Conservation (phyloP, 208 protist species). For the Porcisia deanei region DNA sequence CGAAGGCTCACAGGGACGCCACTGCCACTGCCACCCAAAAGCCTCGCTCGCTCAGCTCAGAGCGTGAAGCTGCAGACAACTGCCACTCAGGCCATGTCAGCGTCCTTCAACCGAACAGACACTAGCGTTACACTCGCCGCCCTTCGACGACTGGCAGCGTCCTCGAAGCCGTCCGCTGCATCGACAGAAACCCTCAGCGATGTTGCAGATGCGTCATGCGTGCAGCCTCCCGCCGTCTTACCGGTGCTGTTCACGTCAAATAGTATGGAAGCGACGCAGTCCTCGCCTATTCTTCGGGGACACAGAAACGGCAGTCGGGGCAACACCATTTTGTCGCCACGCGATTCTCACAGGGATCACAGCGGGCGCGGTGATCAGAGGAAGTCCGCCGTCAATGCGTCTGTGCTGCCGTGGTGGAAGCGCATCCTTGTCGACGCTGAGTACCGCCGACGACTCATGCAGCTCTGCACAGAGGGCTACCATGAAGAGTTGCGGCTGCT, state of each 20-base stretch:
- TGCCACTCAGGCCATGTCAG: not conserved
- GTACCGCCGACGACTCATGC: conserved; percentile 54
- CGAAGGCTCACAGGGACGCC: not conserved
- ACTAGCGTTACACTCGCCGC: conserved; percentile 9
- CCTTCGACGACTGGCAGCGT: not conserved
- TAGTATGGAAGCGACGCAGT: not conserved
- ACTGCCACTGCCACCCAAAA: conserved; percentile 3
- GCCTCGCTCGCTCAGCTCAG: not conserved
- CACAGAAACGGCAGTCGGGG: not conserved
- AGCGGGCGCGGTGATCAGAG: not conserved
- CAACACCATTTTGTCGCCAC: not conserved
- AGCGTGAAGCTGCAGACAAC: not conserved
- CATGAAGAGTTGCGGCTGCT: conserved; percentile 56
- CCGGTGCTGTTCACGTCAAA: not conserved
- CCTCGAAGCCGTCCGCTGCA: not conserved
- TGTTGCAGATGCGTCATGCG: not conserved
- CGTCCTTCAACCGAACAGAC: not conserved
- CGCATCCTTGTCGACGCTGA: conserved; percentile 49
- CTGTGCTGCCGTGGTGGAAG: conserved; percentile 81
- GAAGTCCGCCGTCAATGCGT: not conserved
- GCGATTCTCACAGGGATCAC: not conserved
- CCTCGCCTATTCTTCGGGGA: not conserved
- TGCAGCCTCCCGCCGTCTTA: not conserved
- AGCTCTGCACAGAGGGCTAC: conserved; percentile 52
- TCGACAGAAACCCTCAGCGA: not conserved